Evolutionary conservation across 2,329 filamentous ascomycete species (phyloP).

Genomic region (Neonectria neomacrospora): DNA sequence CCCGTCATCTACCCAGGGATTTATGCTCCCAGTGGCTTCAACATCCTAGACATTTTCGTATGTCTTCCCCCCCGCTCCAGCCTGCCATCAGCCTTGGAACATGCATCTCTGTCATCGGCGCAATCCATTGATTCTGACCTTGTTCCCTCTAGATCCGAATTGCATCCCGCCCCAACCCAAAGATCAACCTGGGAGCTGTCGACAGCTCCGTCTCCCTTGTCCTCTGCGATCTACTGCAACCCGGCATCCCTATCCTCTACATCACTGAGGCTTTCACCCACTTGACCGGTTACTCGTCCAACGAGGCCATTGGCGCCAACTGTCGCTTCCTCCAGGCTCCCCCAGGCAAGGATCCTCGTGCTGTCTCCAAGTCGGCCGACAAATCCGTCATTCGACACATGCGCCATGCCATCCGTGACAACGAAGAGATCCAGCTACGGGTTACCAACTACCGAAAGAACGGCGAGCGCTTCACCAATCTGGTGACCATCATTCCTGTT

Average conservation of each 20-base stretch:
- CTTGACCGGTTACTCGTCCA: conserved; percentile 80
- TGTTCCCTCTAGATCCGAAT: conserved; percentile 64
- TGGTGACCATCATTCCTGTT: conserved; percentile 87
- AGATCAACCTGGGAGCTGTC: conserved; percentile 82
- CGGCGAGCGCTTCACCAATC: conserved; percentile 82
- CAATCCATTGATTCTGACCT: conserved; percentile 13
- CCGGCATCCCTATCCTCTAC: conserved; percentile 85
- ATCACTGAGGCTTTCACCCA: conserved; percentile 83
- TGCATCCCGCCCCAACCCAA: conserved; percentile 75
- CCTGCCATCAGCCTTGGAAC: background rate
- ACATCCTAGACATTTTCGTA: conserved; percentile 67
- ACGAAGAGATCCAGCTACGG: conserved; percentile 59
- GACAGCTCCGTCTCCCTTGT: conserved; percentile 87
- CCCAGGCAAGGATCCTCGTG: conserved; percentile 57
- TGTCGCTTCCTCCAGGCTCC: conserved; percentile 87
- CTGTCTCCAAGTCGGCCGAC: conserved; percentile 31
- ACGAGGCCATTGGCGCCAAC: conserved; percentile 82
- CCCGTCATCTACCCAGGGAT: conserved; percentile 66
- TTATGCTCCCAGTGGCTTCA: conserved; percentile 65
- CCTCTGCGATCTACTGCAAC: conserved; percentile 79
- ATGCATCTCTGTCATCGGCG: background rate
- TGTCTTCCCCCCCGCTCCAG: conserved; percentile 35
- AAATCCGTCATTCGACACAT: conserved; percentile 69
- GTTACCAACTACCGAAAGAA: conserved; percentile 86
- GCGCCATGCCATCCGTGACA: conserved; percentile 56